Evolutionary conservation across 345 rosid species (phyloP).

Genomic region (Crucihimalaya himalaica): DNA sequence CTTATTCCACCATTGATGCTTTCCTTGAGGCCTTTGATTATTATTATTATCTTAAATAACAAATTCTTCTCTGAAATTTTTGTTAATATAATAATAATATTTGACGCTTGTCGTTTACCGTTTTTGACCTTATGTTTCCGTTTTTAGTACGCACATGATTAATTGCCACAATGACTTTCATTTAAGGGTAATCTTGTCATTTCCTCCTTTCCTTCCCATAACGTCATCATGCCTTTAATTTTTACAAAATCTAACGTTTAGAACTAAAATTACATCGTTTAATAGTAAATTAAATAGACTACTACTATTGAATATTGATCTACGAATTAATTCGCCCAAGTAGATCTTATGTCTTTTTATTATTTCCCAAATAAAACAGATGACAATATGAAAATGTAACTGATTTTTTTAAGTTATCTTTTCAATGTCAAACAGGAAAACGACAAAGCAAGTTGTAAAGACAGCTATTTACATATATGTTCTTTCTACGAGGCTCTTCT

Average conservation of each 20-base stretch:
- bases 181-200: not conserved
- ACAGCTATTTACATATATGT: not conserved
- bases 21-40: slow-evolving; percentile 12
- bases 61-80: not conserved
- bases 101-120: slow-evolving; percentile 32
- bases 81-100: not conserved
- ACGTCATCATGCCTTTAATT: not conserved
- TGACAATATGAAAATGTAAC: not conserved
- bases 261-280: not conserved
- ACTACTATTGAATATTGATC: not conserved
- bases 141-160: slow-evolving; percentile 8
- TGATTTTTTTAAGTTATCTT: not conserved
- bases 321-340: not conserved
- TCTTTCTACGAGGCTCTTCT: slow-evolving; percentile 1
- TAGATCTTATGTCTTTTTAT: not conserved
- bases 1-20: slow-evolving; percentile 37
- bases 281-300: not conserved
- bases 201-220: not conserved
- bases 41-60: not conserved
- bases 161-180: not conserved
- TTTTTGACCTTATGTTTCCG: slow-evolving; percentile 29
- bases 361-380: not conserved
- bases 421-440: not conserved
- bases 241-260: slow-evolving; percentile 1
- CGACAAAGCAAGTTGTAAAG: not conserved